Conservation (phyloP, 108 stramenopile genomes). For the Parietichytrium sp. region DNA sequence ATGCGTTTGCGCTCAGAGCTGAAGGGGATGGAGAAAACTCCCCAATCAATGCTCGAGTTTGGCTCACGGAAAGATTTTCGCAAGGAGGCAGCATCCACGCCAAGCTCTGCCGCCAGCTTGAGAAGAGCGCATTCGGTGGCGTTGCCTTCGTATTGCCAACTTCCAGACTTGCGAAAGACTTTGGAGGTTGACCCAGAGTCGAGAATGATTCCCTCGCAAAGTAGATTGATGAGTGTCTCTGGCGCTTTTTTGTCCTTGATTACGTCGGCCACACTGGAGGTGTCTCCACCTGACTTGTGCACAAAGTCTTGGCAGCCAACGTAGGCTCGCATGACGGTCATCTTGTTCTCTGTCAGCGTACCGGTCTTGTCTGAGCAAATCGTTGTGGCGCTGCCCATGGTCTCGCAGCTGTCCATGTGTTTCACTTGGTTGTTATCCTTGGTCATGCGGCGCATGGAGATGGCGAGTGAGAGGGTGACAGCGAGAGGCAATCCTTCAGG, state of each 20-base stretch:
- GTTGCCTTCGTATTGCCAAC: constrained; percentile 72
- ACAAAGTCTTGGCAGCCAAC: constrained; percentile 57
- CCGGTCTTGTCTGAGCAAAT: constrained; percentile 97
- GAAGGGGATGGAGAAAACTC: constrained; percentile 76
- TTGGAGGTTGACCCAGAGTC: constrained; percentile 4
- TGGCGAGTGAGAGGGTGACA: constrained; percentile 88
- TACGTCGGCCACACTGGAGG: not conserved
- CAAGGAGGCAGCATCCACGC: constrained; percentile 65
- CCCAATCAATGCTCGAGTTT: constrained; percentile 62
- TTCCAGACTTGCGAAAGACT: constrained; percentile 38
- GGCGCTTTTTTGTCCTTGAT: not conserved
- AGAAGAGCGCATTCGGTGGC: constrained; percentile 91
- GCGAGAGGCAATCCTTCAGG: constrained; percentile 97
- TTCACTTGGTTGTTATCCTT: constrained; percentile 90
- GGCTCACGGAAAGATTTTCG: constrained; percentile 71
- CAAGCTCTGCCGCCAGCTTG: constrained; percentile 63
- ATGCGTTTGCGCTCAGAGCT: constrained; percentile 85
- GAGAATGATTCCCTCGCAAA: not conserved
- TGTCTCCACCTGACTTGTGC: not conserved
- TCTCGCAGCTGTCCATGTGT: constrained; percentile 93
- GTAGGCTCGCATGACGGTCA: constrained; percentile 75
- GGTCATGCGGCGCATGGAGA: constrained; percentile 85
- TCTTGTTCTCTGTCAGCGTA: constrained; percentile 77
- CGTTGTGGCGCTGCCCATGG: constrained; percentile 97
- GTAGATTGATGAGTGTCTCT: not conserved